A percentile compares a stretch with the other conserved stretches of the same genome.
Conservation (phyloP, 306 rosid genomes). For the Casuarina glauca region DNA sequence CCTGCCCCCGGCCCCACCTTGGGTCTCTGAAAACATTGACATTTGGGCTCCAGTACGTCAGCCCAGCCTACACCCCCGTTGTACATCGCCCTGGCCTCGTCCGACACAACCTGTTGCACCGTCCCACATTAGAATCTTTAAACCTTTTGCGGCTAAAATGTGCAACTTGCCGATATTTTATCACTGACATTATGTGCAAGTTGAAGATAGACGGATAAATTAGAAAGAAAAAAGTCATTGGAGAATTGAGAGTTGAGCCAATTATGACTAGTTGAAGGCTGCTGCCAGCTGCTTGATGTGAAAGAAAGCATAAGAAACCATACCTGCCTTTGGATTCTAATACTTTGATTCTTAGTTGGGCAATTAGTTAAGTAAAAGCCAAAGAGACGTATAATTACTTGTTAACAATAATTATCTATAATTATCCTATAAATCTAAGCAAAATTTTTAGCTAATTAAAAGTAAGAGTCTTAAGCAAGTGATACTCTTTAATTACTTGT, state of each 20-base stretch:
- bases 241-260: constrained; percentile 30
- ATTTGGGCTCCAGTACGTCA: constrained; percentile 93
- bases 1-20: constrained; percentile 97
- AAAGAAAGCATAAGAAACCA: constrained; percentile 2
- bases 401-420: neutral
- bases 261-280: constrained; percentile 3
- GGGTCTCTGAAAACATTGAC: constrained; percentile 88
- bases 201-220: neutral
- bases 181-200: constrained; percentile 21
- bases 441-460: no score
- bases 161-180: neutral
- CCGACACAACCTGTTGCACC: constrained; percentile 70
- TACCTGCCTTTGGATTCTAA: neutral
- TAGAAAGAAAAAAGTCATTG: neutral
- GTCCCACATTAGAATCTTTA: neutral
- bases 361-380: neutral
- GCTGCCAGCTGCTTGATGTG: neutral
- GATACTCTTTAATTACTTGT: no score
- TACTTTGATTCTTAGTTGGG: neutral
- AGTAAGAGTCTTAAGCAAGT: no score
- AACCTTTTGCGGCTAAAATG: neutral
- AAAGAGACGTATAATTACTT: neutral
- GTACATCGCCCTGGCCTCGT: constrained; percentile 96
- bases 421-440: neutral
- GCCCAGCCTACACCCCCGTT: constrained; percentile 80